phyloP scores from a whole-genome alignment of 345 rosid genomes.

The Passiflora organensis region DNA sequence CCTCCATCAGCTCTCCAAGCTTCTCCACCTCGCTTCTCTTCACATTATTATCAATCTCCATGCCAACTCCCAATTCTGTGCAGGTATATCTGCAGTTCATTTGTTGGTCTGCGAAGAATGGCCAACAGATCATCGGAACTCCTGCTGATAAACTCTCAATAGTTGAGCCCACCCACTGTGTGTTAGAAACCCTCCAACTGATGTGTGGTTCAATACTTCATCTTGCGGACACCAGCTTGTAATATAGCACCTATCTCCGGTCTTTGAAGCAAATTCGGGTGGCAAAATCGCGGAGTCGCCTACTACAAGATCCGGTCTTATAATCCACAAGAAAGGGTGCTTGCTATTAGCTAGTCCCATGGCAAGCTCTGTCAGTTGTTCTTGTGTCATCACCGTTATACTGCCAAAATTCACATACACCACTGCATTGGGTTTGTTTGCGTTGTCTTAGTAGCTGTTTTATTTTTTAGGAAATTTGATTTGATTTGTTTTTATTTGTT shows the following conservation, averaged over 20 bases:
- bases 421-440: neutral
- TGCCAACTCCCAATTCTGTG: conserved; percentile 10
- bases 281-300: conserved; percentile 16
- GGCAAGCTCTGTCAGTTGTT: conserved; percentile 18
- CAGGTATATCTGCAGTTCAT: conserved; percentile 11
- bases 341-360: conserved; percentile 26
- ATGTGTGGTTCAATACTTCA: conserved; percentile 12
- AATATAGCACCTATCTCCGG: conserved; percentile 4
- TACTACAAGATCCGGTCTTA: conserved; percentile 15
- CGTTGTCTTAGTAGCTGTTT: too few relatives aligned
- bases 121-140: conserved; percentile 15
- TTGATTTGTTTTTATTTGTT: too few relatives aligned
- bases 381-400: conserved; percentile 8
- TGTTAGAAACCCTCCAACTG: conserved; percentile 17
- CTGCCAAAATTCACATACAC: conserved; percentile 16
- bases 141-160: conserved; percentile 2
- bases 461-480: too few relatives aligned
- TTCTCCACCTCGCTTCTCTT: conserved; percentile 14
- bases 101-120: conserved; percentile 19
- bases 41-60: conserved; percentile 11
- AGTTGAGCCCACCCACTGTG: conserved; percentile 16
- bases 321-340: conserved; percentile 17
- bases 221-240: conserved; percentile 20
- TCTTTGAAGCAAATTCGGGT: conserved; percentile 5
- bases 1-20: conserved; percentile 15